Percentiles rank a stretch among this genome's conserved stretches.
phyloP scores from a whole-genome alignment of 2,329 filamentous ascomycete species.

The Aspergillus flavus region DNA sequence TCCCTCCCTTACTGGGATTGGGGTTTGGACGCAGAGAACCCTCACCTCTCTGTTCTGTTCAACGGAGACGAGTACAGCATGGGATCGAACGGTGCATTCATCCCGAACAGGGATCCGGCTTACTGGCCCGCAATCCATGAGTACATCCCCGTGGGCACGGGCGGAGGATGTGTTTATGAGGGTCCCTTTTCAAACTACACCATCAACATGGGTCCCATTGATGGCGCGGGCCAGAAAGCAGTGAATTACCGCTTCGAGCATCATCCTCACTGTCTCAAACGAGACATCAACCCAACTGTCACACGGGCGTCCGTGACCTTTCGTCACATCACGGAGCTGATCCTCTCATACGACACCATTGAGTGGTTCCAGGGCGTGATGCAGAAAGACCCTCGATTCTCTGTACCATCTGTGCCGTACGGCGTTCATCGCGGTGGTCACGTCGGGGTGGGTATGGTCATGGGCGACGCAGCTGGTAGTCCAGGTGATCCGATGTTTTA shows the following conservation, averaged over 20 bases:
- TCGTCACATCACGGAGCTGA: constrained; percentile 4
- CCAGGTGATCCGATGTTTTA: constrained; percentile 14
- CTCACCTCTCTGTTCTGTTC: constrained; percentile 3
- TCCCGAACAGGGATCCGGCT: not conserved
- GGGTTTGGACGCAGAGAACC: not conserved
- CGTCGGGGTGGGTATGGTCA: constrained; percentile 2
- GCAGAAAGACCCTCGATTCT: not conserved
- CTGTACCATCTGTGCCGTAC: not conserved
- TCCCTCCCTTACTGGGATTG: constrained; percentile 13
- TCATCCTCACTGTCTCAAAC: constrained; percentile 10
- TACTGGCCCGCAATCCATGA: not conserved
- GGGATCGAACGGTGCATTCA: constrained; percentile 4
- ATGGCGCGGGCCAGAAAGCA: not conserved
- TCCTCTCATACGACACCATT: constrained; percentile 9
- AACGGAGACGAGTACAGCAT: constrained; percentile 8
- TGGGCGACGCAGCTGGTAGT: constrained; percentile 10
- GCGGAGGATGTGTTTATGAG: constrained; percentile 9
- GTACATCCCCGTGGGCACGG: not conserved
- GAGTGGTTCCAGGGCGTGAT: constrained; percentile 8
- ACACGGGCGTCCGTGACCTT: not conserved
- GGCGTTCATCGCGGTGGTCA: constrained; percentile 10
- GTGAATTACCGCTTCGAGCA: constrained; percentile 7
- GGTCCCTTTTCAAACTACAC: constrained; percentile 14
- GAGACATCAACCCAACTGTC: constrained; percentile 5
- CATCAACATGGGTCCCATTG: constrained; percentile 9